Base-by-base conservation (phyloP, 2,329 filamentous ascomycete genomes). In the Sporothrix phasma region DNA sequence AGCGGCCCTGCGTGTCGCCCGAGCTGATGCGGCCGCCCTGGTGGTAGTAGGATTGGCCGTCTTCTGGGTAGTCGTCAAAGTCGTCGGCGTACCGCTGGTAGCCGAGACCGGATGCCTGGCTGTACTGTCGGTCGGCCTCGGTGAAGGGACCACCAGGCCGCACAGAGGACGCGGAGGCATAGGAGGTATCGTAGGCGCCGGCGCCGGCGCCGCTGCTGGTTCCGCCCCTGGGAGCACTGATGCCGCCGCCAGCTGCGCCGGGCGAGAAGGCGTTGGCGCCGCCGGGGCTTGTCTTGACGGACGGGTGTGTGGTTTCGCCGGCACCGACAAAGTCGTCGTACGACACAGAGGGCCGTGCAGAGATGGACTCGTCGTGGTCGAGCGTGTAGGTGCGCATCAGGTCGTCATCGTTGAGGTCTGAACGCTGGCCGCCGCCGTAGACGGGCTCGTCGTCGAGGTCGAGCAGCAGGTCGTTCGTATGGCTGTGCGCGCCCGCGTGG, bases 301-400 rank as follows among this genome's bases (percentile, higher is more conserved):
- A 65, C 17, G 63, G 74, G 59, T 81, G 79, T 62, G 80, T 76
- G 66, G 80, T 77, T 66, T 79, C 80, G 68, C 79, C 78, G 59
- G 80, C 86, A 68, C 93, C 93, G 67, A 97, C 88, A 74, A 97
- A 97, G 71, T 94, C 89, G 80, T 97, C 93, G 76, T 97, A 97
- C 65, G 92, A 96, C 61, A 93, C 86, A 29, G 92, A 97, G 61
- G 92, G 90, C 69, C 93, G 88, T 64, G 85, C 77, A 67, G 84
- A 83, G 54, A 82, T 79, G 68, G 89, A 84, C 19, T 64, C 66
- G 65, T 65, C 64, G 67, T 85, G 81, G 71, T 89, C 82, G 72
- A 88, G 85, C 71, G 88, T 84, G 77, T 90, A 92, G 68, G 85
- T 85, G 73, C 86, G 84, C 72, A 93, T 78, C 56, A 96, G 80